Percentiles rank a stretch among this genome's conserved stretches.
phyloP scores from a whole-genome alignment of 805 yeast species.

The Cyberlindnera maclurae region DNA sequence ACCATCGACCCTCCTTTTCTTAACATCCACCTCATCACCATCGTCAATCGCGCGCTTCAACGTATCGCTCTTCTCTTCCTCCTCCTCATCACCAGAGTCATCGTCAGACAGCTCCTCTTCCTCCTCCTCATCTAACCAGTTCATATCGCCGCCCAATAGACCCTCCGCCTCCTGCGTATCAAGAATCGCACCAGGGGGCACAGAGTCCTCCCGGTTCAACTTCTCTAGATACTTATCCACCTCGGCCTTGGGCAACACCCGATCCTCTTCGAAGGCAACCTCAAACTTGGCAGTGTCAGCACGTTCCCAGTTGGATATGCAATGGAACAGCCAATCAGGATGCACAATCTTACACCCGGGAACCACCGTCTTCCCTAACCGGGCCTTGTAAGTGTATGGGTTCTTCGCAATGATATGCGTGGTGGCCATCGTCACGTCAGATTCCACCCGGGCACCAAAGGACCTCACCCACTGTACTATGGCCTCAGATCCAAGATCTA shows the following conservation, averaged over 20 bases:
- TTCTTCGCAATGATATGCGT: conserved; percentile 86
- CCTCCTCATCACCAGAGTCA: conserved; percentile 5
- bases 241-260: conserved; percentile 37
- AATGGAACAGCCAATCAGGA: conserved; percentile 88
- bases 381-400: conserved; percentile 77
- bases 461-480: conserved; percentile 88
- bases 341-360: conserved; percentile 67
- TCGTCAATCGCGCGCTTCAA: not conserved
- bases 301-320: conserved; percentile 71
- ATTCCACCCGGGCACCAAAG: conserved; percentile 81
- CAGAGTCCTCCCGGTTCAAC: conserved; percentile 16
- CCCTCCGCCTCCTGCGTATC: conserved; percentile 39
- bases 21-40: conserved; percentile 26
- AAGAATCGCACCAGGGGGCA: conserved; percentile 19
- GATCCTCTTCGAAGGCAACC: conserved; percentile 44
- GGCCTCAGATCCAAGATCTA: conserved; percentile 65
- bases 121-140: conserved; percentile 30
- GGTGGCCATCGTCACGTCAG: conserved; percentile 61
- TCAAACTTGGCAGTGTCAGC: conserved; percentile 59
- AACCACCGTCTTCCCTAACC: conserved; percentile 62
- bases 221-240: conserved; percentile 25
- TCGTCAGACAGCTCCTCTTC: conserved; percentile 35
- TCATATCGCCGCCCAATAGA: conserved; percentile 25
- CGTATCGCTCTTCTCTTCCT: not conserved
- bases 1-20: conserved; percentile 25